Evolutionary conservation across 2,329 filamentous ascomycete genomes (phyloP), one percentile per base, ranked within the genome.

Genomic region (Xylariaceae sp.): DNA sequence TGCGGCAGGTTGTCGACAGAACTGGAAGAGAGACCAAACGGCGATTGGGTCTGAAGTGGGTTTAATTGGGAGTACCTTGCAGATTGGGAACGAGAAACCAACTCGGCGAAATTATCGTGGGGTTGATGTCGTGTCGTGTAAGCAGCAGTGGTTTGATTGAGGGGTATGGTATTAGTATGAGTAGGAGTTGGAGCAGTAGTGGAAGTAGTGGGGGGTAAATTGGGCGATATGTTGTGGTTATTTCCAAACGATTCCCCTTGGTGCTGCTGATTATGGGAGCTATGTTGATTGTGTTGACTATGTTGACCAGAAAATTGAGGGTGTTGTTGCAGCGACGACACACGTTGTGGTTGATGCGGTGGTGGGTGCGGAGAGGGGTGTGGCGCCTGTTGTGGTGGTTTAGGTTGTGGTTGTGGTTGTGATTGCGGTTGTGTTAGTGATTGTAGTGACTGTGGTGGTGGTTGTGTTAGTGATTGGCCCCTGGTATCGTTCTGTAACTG

Each of bases 61-160:
- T 73, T 68, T 52, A 69, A 67, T 56, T 68, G 69, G 62, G 71
- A 72, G 63, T 78, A 81, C 64, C 79, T 78, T 59, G 81, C 78
- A 60, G 79, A 82, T 70, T 83, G 80, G 14, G 80, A 80, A 52
- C 80, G 79, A 53, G 76, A 77, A 32, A 81, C 75, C 49, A 76
- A 71, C 61, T 81, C 79, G 53, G 72, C 71, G 61, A 79, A 81
- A 59, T 83, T 80, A 52, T 71, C 69, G 67, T 62, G 70, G 61
- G 58, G 71, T 48, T 74, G 65, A 48, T 73, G 73, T 48, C 71
- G 71, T 52, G 68, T 66, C 50, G 51, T 62, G 54, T 65, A 67
- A 63, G 54, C 63, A 66, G 60, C 59, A 54, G 66, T 74, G 64
- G 73, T 68, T 69, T 74, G 70, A 65, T 71, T 73, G 72, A 75